Percentiles rank a stretch among this genome's conserved stretches.
Evolutionary conservation across 2,329 filamentous ascomycete species (phyloP).

Genomic region (Cladosporium sp.): DNA sequence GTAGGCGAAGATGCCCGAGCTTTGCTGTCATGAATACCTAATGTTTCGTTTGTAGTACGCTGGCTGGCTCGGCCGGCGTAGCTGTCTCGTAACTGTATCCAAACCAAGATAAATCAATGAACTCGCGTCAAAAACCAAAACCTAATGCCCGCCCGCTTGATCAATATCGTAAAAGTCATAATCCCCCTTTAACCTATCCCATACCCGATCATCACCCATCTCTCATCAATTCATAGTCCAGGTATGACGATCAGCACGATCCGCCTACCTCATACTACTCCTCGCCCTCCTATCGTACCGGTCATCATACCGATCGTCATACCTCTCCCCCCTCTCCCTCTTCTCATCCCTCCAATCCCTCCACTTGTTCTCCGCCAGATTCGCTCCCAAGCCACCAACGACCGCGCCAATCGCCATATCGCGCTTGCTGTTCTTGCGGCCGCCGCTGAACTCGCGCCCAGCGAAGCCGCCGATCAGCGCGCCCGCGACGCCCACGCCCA

Average conservation of each 20-base stretch:
- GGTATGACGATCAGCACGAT: not conserved
- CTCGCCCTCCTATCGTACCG: constrained; percentile 8
- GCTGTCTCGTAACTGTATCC: too few relatives aligned
- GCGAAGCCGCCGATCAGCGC: constrained; percentile 30
- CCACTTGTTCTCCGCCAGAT: constrained; percentile 29
- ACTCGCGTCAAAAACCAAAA: not conserved
- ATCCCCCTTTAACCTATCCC: too few relatives aligned
- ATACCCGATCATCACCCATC: not conserved
- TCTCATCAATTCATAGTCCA: not conserved
- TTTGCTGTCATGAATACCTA: too few relatives aligned
- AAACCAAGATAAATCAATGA: too few relatives aligned
- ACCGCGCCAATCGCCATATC: constrained; percentile 31
- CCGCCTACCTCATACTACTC: not conserved
- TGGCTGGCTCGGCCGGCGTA: too few relatives aligned
- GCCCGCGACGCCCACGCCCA: constrained; percentile 29
- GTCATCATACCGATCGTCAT: constrained; percentile 11
- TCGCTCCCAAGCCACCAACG: constrained; percentile 30
- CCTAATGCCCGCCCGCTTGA: not conserved
- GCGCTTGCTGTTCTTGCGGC: constrained; percentile 23
- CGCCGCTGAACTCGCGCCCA: constrained; percentile 26
- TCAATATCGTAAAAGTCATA: not conserved
- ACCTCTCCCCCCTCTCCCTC: constrained; percentile 15
- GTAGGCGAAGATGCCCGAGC: too few relatives aligned
- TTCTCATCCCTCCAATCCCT: constrained; percentile 24
- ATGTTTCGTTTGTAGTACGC: too few relatives aligned